These are phyloP conservation scores for Tolypocladium amazonense DNA, from an alignment of 2,329 filamentous ascomycete species.

Conservation along the genomic window DNA sequence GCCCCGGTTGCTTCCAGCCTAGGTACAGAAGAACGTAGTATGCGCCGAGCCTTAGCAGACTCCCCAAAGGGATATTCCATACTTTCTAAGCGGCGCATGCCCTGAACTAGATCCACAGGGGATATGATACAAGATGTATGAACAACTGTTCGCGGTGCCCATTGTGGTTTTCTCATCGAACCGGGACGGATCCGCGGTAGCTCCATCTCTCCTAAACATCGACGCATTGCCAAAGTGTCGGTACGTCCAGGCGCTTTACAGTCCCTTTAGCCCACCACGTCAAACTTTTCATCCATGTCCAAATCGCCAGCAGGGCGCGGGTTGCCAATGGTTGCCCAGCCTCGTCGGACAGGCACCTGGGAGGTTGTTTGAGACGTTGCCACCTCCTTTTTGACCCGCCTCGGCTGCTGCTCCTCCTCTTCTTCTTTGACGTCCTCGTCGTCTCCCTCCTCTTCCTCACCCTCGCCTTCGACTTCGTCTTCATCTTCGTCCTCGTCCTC, in stretches of 20 bases:
- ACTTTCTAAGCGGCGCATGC: too few species aligned
- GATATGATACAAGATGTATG: neutral
- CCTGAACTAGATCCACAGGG: too few species aligned
- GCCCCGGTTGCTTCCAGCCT: too few species aligned
- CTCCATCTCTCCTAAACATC: neutral
- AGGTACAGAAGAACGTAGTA: too few species aligned
- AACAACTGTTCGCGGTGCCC: neutral
- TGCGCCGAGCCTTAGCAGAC: too few species aligned
- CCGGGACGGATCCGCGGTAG: neutral
- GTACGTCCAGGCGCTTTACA: too few species aligned
- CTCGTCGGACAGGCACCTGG: slow-evolving; percentile 13
- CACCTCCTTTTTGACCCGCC: slow-evolving; percentile 5
- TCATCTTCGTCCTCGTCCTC: slow-evolving; percentile 28
- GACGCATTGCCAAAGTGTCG: neutral
- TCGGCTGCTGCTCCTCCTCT: slow-evolving; percentile 6
- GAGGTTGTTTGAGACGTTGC: slow-evolving; percentile 1
- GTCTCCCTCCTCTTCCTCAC: slow-evolving; percentile 10
- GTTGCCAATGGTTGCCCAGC: slow-evolving; percentile 19
- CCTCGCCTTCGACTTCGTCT: slow-evolving; percentile 21
- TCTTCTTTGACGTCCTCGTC: slow-evolving; percentile 9
- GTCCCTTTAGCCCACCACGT: slow-evolving; percentile 12
- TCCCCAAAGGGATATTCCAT: too few species aligned
- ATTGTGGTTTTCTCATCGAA: neutral
- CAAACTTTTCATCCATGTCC: slow-evolving; percentile 23
- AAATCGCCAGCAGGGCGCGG: slow-evolving; percentile 13